Conservation (phyloP, 306 rosid species). For the Casuarina equisetifolia region DNA sequence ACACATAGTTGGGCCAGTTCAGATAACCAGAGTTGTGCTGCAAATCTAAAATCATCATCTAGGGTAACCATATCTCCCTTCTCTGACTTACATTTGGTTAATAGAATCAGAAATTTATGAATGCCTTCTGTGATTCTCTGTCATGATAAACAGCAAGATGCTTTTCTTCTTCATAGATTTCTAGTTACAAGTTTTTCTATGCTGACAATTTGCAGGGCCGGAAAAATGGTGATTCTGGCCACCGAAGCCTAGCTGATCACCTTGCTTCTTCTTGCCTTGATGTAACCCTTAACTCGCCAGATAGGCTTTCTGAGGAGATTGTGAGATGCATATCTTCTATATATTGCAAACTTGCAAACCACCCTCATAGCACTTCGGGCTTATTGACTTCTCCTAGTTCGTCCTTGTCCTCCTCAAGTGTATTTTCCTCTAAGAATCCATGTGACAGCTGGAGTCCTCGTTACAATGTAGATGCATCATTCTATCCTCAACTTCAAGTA, state of each 20-base stretch:
- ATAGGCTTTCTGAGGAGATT: constrained; percentile 42
- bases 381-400: constrained; percentile 29
- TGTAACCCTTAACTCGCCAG: constrained; percentile 24
- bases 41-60: constrained; percentile 10
- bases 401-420: constrained; percentile 34
- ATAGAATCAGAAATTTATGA: not conserved
- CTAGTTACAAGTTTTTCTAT: not conserved
- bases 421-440: constrained; percentile 31
- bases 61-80: constrained; percentile 23
- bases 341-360: constrained; percentile 38
- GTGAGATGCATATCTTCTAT: constrained; percentile 44
- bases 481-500: constrained; percentile 1
- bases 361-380: constrained; percentile 21
- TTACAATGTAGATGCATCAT: constrained; percentile 19
- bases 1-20: constrained; percentile 8
- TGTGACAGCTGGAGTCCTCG: constrained; percentile 40
- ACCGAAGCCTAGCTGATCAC: constrained; percentile 41
- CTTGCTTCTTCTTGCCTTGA: constrained; percentile 29
- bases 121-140: not conserved
- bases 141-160: not conserved
- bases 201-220: constrained; percentile 17
- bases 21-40: constrained; percentile 20
- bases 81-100: not conserved
- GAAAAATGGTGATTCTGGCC: constrained; percentile 19
- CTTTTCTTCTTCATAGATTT: not conserved